phyloP scores from a whole-genome alignment of 2,329 filamentous ascomycete species.

The Monilinia polystroma region DNA sequence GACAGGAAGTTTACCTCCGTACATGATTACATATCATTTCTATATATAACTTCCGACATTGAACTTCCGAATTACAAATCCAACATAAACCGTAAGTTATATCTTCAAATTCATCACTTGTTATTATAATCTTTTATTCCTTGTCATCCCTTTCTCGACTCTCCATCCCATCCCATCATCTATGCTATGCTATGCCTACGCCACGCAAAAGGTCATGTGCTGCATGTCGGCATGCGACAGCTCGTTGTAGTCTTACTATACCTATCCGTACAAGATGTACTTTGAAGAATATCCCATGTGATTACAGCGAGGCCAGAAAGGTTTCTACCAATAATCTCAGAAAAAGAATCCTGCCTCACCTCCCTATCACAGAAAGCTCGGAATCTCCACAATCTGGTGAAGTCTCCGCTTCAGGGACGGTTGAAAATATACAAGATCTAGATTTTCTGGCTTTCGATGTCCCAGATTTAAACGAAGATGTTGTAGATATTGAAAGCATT shows the following conservation, averaged over 20 bases:
- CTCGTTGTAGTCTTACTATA: constrained; percentile 4
- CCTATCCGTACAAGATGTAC: neutral
- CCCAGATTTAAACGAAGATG: neutral
- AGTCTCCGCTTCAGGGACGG: neutral
- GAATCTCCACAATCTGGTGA: neutral
- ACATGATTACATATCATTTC: neutral
- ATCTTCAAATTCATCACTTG: neutral
- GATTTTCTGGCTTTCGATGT: neutral
- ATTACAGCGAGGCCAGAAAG: constrained; percentile 4
- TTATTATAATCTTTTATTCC: neutral
- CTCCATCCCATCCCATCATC: neutral
- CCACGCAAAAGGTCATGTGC: constrained; percentile 4
- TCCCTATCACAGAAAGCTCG: neutral
- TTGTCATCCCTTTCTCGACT: neutral
- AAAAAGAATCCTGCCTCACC: neutral
- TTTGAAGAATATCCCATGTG: neutral
- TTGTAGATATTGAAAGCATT: neutral
- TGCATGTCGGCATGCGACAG: neutral
- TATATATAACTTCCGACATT: neutral
- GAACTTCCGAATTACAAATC: neutral
- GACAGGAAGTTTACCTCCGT: too few relatives aligned
- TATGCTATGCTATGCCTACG: neutral
- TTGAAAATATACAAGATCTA: neutral
- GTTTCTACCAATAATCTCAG: neutral
- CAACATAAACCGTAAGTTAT: neutral